A percentile compares a stretch with the other conserved stretches of the same genome.
Evolutionary conservation across 257 asterid genomes (phyloP).

Genomic region (Sherardia arvensis): DNA sequence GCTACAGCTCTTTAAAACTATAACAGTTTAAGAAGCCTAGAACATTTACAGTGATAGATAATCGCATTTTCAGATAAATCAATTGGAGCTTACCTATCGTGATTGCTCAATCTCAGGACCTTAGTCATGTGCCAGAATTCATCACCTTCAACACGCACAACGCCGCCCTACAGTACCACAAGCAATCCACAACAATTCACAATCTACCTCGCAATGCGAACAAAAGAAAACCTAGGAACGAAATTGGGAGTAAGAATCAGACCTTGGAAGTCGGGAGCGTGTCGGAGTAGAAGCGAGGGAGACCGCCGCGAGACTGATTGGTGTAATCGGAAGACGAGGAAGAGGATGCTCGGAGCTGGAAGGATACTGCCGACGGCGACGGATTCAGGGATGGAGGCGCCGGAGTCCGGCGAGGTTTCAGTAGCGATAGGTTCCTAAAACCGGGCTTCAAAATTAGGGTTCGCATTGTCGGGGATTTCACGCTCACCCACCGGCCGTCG

Average conservation of each 20-base stretch:
- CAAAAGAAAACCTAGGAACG: not conserved
- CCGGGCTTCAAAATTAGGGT: conserved; percentile 9
- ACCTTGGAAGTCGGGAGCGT: conserved; percentile 57
- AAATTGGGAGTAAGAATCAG: not conserved
- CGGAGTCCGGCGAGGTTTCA: not conserved
- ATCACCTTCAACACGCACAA: conserved; percentile 78
- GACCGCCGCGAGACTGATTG: conserved; percentile 90
- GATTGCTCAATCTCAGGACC: conserved; percentile 57
- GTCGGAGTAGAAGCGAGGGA: conserved; percentile 88
- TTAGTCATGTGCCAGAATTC: conserved; percentile 96
- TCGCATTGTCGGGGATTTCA: conserved; percentile 7
- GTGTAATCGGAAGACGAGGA: conserved; percentile 48
- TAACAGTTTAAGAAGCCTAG: too few species aligned
- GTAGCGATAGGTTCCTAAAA: conserved; percentile 2
- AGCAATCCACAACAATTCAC: not conserved
- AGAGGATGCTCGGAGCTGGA: conserved; percentile 38
- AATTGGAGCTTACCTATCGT: conserved; percentile 55
- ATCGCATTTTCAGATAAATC: not conserved
- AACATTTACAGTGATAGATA: not conserved
- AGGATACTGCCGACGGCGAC: not conserved
- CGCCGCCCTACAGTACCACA: conserved; percentile 51
- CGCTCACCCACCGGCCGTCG: conserved; percentile 1
- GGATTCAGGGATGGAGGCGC: not conserved
- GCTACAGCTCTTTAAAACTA: too few species aligned
- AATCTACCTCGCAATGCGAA: not conserved